Conservation (phyloP, 169 alveolate genomes). For the Plasmodium billcollinsi region DNA sequence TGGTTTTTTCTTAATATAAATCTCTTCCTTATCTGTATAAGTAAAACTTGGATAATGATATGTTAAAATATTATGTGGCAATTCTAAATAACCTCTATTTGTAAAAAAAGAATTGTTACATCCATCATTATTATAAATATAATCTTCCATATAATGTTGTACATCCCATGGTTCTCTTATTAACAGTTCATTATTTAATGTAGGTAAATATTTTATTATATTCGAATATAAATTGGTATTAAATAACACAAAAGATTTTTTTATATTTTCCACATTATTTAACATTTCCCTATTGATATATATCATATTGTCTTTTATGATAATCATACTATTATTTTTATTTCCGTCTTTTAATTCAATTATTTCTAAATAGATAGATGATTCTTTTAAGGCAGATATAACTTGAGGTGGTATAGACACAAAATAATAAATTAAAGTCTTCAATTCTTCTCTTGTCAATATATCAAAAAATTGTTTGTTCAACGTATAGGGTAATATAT, state of each 20-base stretch:
- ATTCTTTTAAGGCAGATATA: neutral
- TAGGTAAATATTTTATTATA: neutral
- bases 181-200: neutral
- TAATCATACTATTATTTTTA: too few species aligned
- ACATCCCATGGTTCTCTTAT: slow-evolving; percentile 2
- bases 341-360: neutral
- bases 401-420: slow-evolving; percentile 39
- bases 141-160: neutral
- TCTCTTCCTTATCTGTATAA: slow-evolving; percentile 13
- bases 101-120: slow-evolving; percentile 5
- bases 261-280: neutral
- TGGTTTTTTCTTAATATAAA: slow-evolving; percentile 37
- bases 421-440: slow-evolving; percentile 22
- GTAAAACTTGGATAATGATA: slow-evolving; percentile 56
- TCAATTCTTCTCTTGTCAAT: slow-evolving; percentile 27
- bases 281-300: neutral
- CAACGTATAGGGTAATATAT: slow-evolving; percentile 52
- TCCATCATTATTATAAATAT: neutral
- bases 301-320: neutral
- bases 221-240: neutral
- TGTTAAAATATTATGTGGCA: slow-evolving; percentile 6
- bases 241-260: neutral
- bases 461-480: slow-evolving; percentile 5
- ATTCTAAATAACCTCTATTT: slow-evolving; percentile 11
- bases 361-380: slow-evolving; percentile 1